Evolutionary conservation across 2,329 filamentous ascomycete species (phyloP).

Genomic region (Aspergillus fumigatiaffinis): DNA sequence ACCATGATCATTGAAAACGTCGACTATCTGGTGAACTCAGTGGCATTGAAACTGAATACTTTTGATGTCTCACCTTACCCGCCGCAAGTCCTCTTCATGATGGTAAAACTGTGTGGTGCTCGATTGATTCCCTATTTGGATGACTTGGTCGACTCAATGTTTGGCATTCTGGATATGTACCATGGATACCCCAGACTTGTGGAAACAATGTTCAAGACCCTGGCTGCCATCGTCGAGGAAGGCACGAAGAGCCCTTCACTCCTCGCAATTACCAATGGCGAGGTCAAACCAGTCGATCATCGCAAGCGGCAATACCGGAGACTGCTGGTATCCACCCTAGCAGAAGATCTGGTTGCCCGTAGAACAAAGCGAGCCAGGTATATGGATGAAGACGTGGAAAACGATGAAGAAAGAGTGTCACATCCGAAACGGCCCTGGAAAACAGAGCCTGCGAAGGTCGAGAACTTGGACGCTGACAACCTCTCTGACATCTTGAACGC

Average conservation of each 20-base stretch:
- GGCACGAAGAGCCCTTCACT: conserved; percentile 57
- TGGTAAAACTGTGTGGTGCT: conserved; percentile 82
- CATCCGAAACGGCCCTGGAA: conserved; percentile 35
- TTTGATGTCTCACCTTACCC: conserved; percentile 90
- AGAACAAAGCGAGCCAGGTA: conserved; percentile 27
- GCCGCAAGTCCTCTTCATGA: conserved; percentile 87
- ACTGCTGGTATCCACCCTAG: conserved; percentile 31
- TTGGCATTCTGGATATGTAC: conserved; percentile 88
- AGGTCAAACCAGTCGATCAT: conserved; percentile 20
- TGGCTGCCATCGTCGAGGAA: conserved; percentile 80
- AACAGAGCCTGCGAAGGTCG: conserved; percentile 19
- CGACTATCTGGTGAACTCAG: conserved; percentile 93
- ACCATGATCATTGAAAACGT: conserved; percentile 84
- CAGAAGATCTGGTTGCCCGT: conserved; percentile 30
- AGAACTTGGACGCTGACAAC: conserved; percentile 25
- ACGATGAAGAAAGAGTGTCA: conserved; percentile 16
- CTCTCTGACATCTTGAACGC: conserved; percentile 31
- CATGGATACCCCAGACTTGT: conserved; percentile 88
- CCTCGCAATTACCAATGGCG: conserved; percentile 41
- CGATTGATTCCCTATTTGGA: conserved; percentile 81
- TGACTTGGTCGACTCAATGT: conserved; percentile 85
- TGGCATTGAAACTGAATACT: conserved; percentile 82
- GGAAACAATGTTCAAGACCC: conserved; percentile 75
- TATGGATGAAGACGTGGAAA: conserved; percentile 19
- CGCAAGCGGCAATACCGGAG: conserved; percentile 28